A percentile compares a stretch with the other conserved stretches of the same genome.
Conservation (phyloP, 805 yeast genomes). For the Teunomyces funiuensis region DNA sequence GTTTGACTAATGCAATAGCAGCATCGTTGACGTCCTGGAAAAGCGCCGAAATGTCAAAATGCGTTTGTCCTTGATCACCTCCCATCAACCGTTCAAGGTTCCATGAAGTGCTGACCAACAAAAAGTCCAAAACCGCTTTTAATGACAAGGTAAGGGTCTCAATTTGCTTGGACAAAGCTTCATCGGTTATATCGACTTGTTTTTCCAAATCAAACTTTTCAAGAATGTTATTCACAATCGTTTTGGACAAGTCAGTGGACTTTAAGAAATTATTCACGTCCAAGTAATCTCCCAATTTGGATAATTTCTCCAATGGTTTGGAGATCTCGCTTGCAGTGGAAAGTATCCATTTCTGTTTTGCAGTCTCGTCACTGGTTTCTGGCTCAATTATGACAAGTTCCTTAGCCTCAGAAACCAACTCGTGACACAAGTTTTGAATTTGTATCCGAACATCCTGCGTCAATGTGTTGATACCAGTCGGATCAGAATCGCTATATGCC, state of each 20-base stretch:
- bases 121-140: conserved; percentile 23
- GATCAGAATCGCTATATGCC: conserved; percentile 8
- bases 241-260: not conserved
- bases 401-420: conserved; percentile 19
- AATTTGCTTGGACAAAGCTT: conserved; percentile 16
- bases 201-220: conserved; percentile 11
- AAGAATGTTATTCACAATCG: conserved; percentile 11
- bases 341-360: conserved; percentile 17
- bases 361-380: conserved; percentile 11
- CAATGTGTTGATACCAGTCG: conserved; percentile 11
- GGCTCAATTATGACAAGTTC: conserved; percentile 13
- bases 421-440: conserved; percentile 25
- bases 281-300: conserved; percentile 24
- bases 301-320: conserved; percentile 22
- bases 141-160: conserved; percentile 17
- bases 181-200: conserved; percentile 9
- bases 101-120: conserved; percentile 31
- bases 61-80: conserved; percentile 18
- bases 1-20: conserved; percentile 11
- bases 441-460: conserved; percentile 23
- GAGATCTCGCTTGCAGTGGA: conserved; percentile 14
- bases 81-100: conserved; percentile 33
- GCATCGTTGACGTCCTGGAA: conserved; percentile 21
- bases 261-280: conserved; percentile 20
- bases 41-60: conserved; percentile 22